These are phyloP conservation scores for Eucalyptus sp. DNA, from an alignment of 345 rosid species.

Conservation along the genomic window DNA sequence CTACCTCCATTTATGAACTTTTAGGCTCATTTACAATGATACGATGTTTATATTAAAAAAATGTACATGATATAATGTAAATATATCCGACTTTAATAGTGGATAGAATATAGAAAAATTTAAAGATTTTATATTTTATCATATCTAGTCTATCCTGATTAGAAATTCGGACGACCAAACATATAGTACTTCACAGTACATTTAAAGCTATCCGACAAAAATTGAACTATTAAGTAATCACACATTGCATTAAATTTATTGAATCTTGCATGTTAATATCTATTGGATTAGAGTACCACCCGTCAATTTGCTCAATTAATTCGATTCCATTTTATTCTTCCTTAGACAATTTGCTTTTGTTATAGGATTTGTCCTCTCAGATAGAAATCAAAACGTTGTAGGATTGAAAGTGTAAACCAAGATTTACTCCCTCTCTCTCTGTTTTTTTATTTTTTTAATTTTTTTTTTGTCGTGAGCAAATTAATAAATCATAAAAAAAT, in stretches of 20 bases:
- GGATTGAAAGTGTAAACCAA: neutral
- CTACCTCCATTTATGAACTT: too few relatives aligned
- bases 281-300: accelerated
- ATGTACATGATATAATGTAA: too few relatives aligned
- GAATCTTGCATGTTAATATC: neutral
- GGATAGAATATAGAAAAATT: too few relatives aligned
- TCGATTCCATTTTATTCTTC: neutral
- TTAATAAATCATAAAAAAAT: neutral
- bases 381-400: neutral
- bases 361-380: neutral
- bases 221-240: neutral
- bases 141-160: too few relatives aligned
- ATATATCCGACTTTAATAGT: too few relatives aligned
- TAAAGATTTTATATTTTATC: too few relatives aligned
- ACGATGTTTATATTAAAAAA: too few relatives aligned
- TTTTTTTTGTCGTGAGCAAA: neutral
- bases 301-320: neutral
- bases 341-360: neutral
- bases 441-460: too few relatives aligned
- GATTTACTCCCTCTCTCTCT: neutral
- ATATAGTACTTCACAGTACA: accelerated
- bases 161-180: too few relatives aligned
- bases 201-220: too few relatives aligned
- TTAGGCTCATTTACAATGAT: too few relatives aligned
- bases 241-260: neutral